Evolutionary conservation across 768 basidiomycete species (phyloP).

Genomic region (Cubamyces sp.): DNA sequence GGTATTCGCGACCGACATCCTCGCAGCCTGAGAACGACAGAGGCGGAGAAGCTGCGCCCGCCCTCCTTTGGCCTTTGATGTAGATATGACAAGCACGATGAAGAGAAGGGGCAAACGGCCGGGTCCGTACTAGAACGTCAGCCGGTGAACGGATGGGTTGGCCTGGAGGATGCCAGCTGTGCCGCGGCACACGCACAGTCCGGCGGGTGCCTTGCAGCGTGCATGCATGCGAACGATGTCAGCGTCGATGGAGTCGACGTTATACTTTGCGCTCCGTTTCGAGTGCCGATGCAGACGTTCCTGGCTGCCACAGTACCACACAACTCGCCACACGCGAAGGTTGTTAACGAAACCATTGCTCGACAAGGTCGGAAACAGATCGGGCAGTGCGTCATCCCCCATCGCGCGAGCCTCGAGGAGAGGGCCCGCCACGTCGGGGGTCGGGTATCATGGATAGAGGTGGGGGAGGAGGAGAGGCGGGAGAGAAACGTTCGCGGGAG

Average conservation of each 20-base stretch:
- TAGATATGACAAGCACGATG: background rate
- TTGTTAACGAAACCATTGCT: too few species aligned
- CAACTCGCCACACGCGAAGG: too few species aligned
- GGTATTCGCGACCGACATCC: constrained; percentile 1
- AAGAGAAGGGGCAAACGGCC: background rate
- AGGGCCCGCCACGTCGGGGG: constrained; percentile 10
- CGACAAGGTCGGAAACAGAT: background rate
- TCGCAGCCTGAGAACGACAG: background rate
- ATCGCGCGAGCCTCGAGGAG: background rate
- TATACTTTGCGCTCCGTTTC: too few species aligned
- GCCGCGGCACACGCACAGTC: background rate
- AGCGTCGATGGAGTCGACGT: too few species aligned
- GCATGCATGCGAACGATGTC: too few species aligned
- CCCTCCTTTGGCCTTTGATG: too few species aligned
- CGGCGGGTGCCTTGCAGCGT: constrained; percentile 6
- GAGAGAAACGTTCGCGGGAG: constrained; percentile 18
- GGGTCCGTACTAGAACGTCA: too few species aligned
- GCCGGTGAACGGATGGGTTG: too few species aligned
- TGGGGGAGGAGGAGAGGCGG: background rate
- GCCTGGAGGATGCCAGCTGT: too few species aligned
- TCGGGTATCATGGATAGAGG: constrained; percentile 10
- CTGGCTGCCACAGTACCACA: too few species aligned
- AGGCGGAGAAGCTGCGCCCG: too few species aligned
- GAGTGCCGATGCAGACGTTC: too few species aligned
- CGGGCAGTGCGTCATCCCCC: background rate